Evolutionary conservation across 2,329 filamentous ascomycete genomes (phyloP).

Genomic region (Fonsecaea monophora): DNA sequence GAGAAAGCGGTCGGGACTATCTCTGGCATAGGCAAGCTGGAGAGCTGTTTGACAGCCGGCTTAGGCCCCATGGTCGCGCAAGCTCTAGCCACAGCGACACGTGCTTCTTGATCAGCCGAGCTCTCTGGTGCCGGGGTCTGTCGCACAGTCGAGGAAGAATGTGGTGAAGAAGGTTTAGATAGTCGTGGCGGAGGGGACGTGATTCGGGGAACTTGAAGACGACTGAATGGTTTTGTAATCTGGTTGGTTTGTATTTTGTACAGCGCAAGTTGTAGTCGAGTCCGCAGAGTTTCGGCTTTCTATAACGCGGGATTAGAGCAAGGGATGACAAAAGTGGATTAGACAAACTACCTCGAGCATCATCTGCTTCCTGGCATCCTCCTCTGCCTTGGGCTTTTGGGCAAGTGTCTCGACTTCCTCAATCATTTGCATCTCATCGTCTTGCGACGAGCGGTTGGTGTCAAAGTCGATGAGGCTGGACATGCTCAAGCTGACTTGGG

Average conservation of each 20-base stretch:
- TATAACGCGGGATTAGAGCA: constrained; percentile 11
- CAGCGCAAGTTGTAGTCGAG: constrained; percentile 40
- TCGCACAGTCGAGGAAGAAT: constrained; percentile 31
- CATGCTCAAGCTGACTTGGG: constrained; percentile 39
- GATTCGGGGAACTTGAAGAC: constrained; percentile 30
- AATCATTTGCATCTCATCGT: constrained; percentile 38
- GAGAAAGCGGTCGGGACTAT: constrained; percentile 36
- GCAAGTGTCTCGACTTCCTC: constrained; percentile 42
- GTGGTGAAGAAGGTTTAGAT: constrained; percentile 14
- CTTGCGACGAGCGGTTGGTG: constrained; percentile 32
- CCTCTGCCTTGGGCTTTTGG: constrained; percentile 41
- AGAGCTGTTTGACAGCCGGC: constrained; percentile 24
- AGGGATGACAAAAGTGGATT: neutral
- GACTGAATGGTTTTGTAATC: constrained; percentile 37
- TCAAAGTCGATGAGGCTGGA: constrained; percentile 41
- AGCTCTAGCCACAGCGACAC: constrained; percentile 34
- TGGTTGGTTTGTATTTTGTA: constrained; percentile 42
- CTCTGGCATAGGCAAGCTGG: constrained; percentile 30
- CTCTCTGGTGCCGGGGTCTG: neutral
- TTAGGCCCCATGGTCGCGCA: constrained; percentile 36
- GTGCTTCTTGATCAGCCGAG: constrained; percentile 26
- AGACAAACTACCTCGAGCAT: constrained; percentile 30
- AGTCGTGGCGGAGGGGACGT: constrained; percentile 24
- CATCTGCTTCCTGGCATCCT: constrained; percentile 36
- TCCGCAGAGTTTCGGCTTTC: constrained; percentile 39